phyloP scores from a whole-genome alignment of 441 rosid species.

The Adansonia grandidieri region DNA sequence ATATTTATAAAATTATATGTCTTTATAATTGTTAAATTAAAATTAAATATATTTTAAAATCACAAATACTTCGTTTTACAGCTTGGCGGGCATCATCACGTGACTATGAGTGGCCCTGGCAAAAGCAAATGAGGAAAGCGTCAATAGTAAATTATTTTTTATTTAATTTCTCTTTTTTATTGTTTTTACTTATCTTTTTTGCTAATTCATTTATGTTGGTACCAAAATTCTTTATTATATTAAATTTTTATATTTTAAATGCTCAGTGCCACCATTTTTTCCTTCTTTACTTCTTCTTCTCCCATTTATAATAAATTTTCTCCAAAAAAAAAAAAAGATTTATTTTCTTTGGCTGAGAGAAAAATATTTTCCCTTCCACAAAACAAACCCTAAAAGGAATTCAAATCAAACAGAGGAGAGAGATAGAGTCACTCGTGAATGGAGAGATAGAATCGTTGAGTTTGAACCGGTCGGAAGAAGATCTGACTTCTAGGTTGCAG shows the following conservation, averaged over 20 bases:
- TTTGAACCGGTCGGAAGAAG: constrained; percentile 40
- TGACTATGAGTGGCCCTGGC: constrained; percentile 7
- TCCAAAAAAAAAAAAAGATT: neutral
- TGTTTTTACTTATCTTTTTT: neutral
- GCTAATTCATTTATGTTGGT: neutral
- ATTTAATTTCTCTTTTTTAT: neutral
- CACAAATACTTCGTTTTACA: neutral
- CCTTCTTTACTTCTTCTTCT: neutral
- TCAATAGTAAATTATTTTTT: neutral
- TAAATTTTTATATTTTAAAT: too few relatives aligned
- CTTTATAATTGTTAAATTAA: too few relatives aligned
- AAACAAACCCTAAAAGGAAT: constrained; percentile 25
- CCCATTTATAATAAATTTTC: neutral
- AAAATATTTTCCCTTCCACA: neutral
- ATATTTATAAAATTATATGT: too few relatives aligned
- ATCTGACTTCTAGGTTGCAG: constrained; percentile 38
- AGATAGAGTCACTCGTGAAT: neutral
- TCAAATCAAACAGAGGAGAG: neutral
- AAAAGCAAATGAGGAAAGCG: neutral
- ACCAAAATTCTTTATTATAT: too few relatives aligned
- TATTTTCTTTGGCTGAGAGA: neutral
- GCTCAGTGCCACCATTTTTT: neutral
- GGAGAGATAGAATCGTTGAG: constrained; percentile 31
- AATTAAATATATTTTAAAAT: too few relatives aligned
- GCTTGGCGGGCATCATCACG: constrained; percentile 26